A percentile compares a stretch with the other conserved stretches of the same genome.
phyloP scores from a whole-genome alignment of 2,329 filamentous ascomycete genomes.

The Cyphellophora europaea region DNA sequence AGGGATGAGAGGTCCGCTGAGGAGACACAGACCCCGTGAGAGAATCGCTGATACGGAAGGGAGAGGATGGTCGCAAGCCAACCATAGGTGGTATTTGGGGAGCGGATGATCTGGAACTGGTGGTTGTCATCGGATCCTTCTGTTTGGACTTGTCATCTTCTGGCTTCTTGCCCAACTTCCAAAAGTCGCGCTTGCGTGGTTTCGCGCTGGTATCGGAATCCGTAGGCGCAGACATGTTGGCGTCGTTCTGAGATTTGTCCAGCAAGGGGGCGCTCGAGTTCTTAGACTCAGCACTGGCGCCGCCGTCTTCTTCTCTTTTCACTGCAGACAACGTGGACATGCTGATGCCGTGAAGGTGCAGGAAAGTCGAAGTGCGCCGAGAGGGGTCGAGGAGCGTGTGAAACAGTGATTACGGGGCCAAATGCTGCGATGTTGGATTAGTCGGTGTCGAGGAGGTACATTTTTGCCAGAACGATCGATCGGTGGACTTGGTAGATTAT shows the following conservation, averaged over 20 bases:
- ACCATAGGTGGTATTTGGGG: slow-evolving; percentile 17
- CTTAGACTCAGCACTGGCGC: slow-evolving; percentile 14
- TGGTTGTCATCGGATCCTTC: slow-evolving; percentile 15
- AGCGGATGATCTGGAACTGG: slow-evolving; percentile 12
- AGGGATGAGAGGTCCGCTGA: slow-evolving; percentile 18
- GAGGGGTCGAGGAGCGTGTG: too few relatives aligned
- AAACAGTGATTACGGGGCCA: too few relatives aligned
- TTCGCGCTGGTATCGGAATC: slow-evolving; percentile 22
- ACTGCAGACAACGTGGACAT: background rate
- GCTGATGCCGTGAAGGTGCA: background rate
- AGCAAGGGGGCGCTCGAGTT: slow-evolving; percentile 13
- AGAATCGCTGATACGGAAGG: slow-evolving; percentile 24
- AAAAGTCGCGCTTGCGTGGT: slow-evolving; percentile 48
- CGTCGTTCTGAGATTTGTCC: slow-evolving; percentile 3
- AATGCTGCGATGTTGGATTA: too few relatives aligned
- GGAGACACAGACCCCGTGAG: slow-evolving; percentile 37
- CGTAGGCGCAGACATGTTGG: slow-evolving; percentile 1
- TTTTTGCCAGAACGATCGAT: too few relatives aligned
- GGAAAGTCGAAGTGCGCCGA: too few relatives aligned
- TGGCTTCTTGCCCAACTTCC: slow-evolving; percentile 57
- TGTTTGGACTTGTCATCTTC: slow-evolving; percentile 23
- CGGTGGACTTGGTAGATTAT: too few relatives aligned
- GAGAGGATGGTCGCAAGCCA: slow-evolving; percentile 20
- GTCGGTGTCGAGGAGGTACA: too few relatives aligned
- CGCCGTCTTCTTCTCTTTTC: background rate